phyloP scores from a whole-genome alignment of 805 yeast species.

The Debaryomyces castellii region DNA sequence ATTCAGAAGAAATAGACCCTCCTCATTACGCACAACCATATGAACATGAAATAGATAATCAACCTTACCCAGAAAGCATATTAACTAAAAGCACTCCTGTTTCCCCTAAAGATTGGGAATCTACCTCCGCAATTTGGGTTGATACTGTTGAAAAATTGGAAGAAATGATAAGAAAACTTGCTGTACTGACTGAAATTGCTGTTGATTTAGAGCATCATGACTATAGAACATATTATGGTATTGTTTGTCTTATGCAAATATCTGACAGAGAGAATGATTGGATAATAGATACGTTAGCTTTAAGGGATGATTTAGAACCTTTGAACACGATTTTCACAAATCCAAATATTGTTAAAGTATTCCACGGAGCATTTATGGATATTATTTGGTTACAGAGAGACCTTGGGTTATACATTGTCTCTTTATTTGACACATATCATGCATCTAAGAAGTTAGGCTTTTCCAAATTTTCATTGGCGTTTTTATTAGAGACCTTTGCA shows the following conservation, averaged over 20 bases:
- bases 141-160: conserved; percentile 54
- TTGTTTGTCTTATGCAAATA: conserved; percentile 91
- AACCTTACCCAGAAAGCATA: conserved; percentile 65
- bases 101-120: conserved; percentile 62
- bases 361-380: conserved; percentile 98
- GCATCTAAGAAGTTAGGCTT: conserved; percentile 81
- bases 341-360: conserved; percentile 79
- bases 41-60: conserved; percentile 64
- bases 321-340: conserved; percentile 78
- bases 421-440: conserved; percentile 88
- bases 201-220: conserved; percentile 97
- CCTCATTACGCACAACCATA: conserved; percentile 81
- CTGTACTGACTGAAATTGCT: conserved; percentile 64
- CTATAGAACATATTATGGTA: conserved; percentile 82
- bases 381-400: conserved; percentile 96
- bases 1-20: conserved; percentile 43
- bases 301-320: conserved; percentile 66
- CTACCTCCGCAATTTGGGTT: conserved; percentile 69
- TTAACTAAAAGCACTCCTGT: conserved; percentile 42
- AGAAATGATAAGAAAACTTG: conserved; percentile 55
- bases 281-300: conserved; percentile 78
- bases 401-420: conserved; percentile 84
- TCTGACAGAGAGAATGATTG: conserved; percentile 80
- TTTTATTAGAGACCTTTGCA: conserved; percentile 75
- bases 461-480: conserved; percentile 82